These are phyloP conservation scores for Vitis hybrid DNA, from an alignment of 177 flowering plant genomes.

Conservation along the genomic window DNA sequence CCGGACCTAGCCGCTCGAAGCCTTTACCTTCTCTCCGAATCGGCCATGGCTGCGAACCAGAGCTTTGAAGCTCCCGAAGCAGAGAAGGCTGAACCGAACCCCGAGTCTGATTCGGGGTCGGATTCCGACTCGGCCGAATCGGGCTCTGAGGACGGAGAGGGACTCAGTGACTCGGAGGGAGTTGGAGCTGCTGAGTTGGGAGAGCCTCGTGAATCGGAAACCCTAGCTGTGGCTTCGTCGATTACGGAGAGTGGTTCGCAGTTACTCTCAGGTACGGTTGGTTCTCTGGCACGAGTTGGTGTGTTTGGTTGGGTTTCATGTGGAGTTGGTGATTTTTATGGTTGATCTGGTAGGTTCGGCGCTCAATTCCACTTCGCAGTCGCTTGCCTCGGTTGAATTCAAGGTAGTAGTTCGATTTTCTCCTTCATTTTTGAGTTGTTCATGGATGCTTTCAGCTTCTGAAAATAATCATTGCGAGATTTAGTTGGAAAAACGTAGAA, in stretches of 20 bases:
- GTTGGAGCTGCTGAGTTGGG: background rate
- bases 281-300: background rate
- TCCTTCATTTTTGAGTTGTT: too few species aligned
- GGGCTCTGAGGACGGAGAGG: too few species aligned
- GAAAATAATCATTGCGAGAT: too few species aligned
- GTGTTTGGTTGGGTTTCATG: background rate
- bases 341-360: background rate
- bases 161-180: too few species aligned
- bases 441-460: too few species aligned
- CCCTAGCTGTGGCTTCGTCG: constrained; percentile 24
- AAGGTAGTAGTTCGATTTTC: too few species aligned
- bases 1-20: constrained; percentile 3
- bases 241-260: constrained; percentile 19
- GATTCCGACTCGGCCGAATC: too few species aligned
- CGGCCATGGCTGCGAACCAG: constrained; percentile 34
- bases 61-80: background rate
- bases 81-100: too few species aligned
- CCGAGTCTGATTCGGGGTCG: too few species aligned
- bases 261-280: constrained; percentile 23
- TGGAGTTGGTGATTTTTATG: background rate
- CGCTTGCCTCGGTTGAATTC: too few species aligned
- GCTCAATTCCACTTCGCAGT: too few species aligned
- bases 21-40: constrained; percentile 24
- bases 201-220: constrained; percentile 22
- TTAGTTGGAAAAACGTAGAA: too few species aligned